phyloP scores from a whole-genome alignment of 108 stramenopile species.

The Cyclotella sp. region DNA sequence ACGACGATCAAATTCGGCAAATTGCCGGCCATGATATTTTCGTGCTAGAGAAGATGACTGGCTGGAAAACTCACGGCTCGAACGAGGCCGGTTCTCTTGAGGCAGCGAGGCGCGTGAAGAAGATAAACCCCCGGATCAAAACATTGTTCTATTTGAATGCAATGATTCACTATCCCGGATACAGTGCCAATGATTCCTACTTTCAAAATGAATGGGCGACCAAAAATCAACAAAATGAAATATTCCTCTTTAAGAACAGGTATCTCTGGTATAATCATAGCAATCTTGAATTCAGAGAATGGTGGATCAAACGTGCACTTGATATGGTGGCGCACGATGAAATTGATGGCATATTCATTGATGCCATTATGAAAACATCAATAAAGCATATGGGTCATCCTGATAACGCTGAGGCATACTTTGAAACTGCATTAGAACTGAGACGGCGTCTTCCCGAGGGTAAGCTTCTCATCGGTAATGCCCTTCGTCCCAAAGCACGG shows the following conservation, averaged over 20 bases:
- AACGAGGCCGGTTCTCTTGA: conserved; percentile 42
- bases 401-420: conserved; percentile 31
- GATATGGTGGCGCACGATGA: conserved; percentile 36
- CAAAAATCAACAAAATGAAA: conserved; percentile 1
- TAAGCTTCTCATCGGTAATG: conserved; percentile 46
- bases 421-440: conserved; percentile 36
- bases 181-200: conserved; percentile 34
- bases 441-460: conserved; percentile 36
- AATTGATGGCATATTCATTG: conserved; percentile 53
- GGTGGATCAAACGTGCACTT: conserved; percentile 49
- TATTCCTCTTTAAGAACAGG: conserved; percentile 24
- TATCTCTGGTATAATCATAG: conserved; percentile 39
- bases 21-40: conserved; percentile 44
- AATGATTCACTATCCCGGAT: conserved; percentile 46
- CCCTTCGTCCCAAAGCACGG: conserved; percentile 17
- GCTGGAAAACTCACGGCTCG: conserved; percentile 28
- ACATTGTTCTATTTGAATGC: conserved; percentile 50
- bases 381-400: not conserved
- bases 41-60: conserved; percentile 47
- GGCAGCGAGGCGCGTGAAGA: conserved; percentile 41
- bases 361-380: conserved; percentile 31
- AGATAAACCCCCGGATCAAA: conserved; percentile 40
- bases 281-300: conserved; percentile 43
- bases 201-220: conserved; percentile 29
- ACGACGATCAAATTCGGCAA: conserved; percentile 30